Base-by-base conservation (phyloP, 108 stramenopile species). In the Conticribra guillardii region DNA sequence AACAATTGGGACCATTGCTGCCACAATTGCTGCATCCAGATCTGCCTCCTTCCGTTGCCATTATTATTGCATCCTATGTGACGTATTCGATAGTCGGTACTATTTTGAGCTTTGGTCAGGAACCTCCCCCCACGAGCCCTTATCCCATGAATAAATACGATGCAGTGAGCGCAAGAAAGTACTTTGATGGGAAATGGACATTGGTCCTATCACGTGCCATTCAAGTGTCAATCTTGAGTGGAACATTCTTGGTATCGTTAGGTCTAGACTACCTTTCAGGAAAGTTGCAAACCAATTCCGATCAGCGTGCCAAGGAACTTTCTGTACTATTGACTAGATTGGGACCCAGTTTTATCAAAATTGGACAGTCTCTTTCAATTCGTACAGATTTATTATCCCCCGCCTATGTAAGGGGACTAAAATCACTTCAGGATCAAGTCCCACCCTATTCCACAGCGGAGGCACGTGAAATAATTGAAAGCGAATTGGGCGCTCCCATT, bases 351-450 rank as follows among this genome's bases (percentile, higher is more conserved):
- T 96, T 92, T 74, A 91, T 92, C 80, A 95, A 94, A 73, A 82
- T 98, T 52, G 98, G 98, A n/a, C 98, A 98, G 77, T 90, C 93
- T 4, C 78, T 98, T 14, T 93, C 91, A 1, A 97, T 96, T 34
- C 88, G 98, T 8, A 94, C 98, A 7, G 98, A 98, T 71, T 57
- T 98, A 27, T 71, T 98, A 21, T 76, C 80, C 34, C 93, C 92
- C 17, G 87, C 88, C 16, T 96, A 96, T 70, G 81, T 88, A 7
- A 69, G 82, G 7, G 96, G 95, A 58, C 69, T 98, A 47, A 74
- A 79, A 53, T 74, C 85, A 7, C 57, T 98, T 74, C 97, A 97
- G 67, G 98, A 98, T 80, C 87, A 88, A 59, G 93, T 96, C 15
- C 91, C 92, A 7, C 83, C 95, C 8, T 97, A 96, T 76, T 68